phyloP scores from a whole-genome alignment of 2,329 filamentous ascomycete genomes.

The Fusarium sp. region DNA sequence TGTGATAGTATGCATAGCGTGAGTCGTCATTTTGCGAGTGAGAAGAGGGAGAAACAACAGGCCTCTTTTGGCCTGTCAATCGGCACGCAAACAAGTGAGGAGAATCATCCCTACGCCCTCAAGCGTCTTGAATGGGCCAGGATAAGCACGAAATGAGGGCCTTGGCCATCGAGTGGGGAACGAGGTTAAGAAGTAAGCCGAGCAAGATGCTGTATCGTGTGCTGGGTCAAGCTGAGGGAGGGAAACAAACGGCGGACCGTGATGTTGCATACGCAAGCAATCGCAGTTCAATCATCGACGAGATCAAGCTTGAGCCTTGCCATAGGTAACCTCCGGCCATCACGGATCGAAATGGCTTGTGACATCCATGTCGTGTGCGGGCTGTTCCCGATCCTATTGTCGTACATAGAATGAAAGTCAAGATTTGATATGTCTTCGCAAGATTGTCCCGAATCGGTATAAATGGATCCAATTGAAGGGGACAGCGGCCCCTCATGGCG shows the following conservation, averaged over 20 bases:
- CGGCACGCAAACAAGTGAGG: not conserved
- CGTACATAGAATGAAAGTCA: constrained; percentile 12
- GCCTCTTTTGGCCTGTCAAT: not conserved
- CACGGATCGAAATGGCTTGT: constrained; percentile 12
- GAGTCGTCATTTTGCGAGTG: constrained; percentile 19
- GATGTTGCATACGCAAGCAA: constrained; percentile 15
- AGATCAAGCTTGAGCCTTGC: not conserved
- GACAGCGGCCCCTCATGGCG: constrained; percentile 42
- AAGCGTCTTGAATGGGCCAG: constrained; percentile 2
- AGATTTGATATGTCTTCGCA: constrained; percentile 49
- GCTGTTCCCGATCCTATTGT: constrained; percentile 17
- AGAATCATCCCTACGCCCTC: not conserved
- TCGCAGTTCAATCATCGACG: constrained; percentile 7
- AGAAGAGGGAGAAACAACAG: not conserved
- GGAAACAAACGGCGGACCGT: constrained; percentile 1
- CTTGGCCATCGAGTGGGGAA: constrained; percentile 13
- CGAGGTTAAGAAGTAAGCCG: constrained; percentile 30
- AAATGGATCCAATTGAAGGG: constrained; percentile 38
- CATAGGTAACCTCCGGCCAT: not conserved
- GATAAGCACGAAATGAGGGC: constrained; percentile 14
- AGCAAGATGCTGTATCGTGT: constrained; percentile 20
- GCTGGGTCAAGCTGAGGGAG: constrained; percentile 4
- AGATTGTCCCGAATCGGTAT: constrained; percentile 52
- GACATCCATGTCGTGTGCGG: constrained; percentile 23
- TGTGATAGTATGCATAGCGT: constrained; percentile 28